Percentiles rank a stretch among this genome's conserved stretches.
These are phyloP conservation scores for Wickerhamomyces pijperi DNA, from an alignment of 805 yeast species.

Conservation along the genomic window DNA sequence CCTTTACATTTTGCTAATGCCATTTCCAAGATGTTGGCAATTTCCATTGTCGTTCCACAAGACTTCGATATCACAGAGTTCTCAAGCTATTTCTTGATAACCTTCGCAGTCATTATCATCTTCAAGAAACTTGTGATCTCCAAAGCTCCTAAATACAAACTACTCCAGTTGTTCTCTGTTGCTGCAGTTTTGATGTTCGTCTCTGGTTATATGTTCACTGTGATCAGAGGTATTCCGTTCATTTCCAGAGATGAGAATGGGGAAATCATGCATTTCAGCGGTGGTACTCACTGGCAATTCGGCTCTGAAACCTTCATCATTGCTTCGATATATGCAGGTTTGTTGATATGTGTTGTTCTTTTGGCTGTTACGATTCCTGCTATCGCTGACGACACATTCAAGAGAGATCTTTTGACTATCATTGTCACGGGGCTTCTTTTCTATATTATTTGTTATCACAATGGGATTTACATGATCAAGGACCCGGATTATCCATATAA, in stretches of 20 bases:
- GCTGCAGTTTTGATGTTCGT: slow-evolving; percentile 31
- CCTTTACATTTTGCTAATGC: slow-evolving; percentile 42
- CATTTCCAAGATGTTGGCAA: slow-evolving; percentile 33
- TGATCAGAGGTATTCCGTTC: slow-evolving; percentile 52
- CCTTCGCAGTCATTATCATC: slow-evolving; percentile 32
- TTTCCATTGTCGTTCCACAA: slow-evolving; percentile 31
- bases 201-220: slow-evolving; percentile 57
- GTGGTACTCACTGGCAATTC: slow-evolving; percentile 58
- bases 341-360: slow-evolving; percentile 30
- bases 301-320: slow-evolving; percentile 56
- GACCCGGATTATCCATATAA: slow-evolving; percentile 13
- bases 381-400: slow-evolving; percentile 6
- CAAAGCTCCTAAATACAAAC: slow-evolving; percentile 15
- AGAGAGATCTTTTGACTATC: slow-evolving; percentile 4
- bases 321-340: slow-evolving; percentile 34
- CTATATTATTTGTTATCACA: slow-evolving; percentile 12
- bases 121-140: slow-evolving; percentile 37
- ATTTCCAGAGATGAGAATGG: slow-evolving; percentile 41
- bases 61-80: slow-evolving; percentile 33
- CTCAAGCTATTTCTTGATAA: slow-evolving; percentile 30
- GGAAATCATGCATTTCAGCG: slow-evolving; percentile 45
- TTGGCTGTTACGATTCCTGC: slow-evolving; percentile 29
- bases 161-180: slow-evolving; percentile 25
- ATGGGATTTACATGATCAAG: slow-evolving; percentile 10
- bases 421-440: slow-evolving; percentile 8